A percentile compares a stretch with the other conserved stretches of the same genome.
Conservation (phyloP, 805 yeast genomes). For the Saccharomyces kudriavzevii region DNA sequence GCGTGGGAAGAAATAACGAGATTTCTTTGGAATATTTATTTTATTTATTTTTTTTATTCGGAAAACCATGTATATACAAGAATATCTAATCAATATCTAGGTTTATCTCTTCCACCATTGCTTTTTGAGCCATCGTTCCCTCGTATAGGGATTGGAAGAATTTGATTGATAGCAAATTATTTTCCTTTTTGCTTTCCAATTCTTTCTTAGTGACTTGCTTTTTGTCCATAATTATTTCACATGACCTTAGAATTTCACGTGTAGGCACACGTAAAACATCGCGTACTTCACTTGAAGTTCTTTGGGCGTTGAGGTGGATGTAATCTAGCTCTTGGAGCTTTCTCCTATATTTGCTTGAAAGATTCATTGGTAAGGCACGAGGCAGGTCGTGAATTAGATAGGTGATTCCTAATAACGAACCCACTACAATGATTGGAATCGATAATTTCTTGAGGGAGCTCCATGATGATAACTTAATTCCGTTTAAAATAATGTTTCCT, state of each 20-base stretch:
- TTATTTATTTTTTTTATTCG: neutral
- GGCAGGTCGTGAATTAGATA: slow-evolving; percentile 78
- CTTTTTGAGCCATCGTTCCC: slow-evolving; percentile 16
- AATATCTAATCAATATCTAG: slow-evolving; percentile 24
- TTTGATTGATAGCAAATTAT: slow-evolving; percentile 20
- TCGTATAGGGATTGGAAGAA: slow-evolving; percentile 21
- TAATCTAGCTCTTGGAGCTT: slow-evolving; percentile 66
- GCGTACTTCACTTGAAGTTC: slow-evolving; percentile 76
- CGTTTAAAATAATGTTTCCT: slow-evolving; percentile 30
- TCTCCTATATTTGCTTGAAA: slow-evolving; percentile 59
- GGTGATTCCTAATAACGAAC: slow-evolving; percentile 45
- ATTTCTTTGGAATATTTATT: neutral
- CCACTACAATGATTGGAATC: slow-evolving; percentile 45
- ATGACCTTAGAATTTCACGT: slow-evolving; percentile 51
- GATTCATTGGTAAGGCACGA: slow-evolving; percentile 76
- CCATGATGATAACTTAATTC: slow-evolving; percentile 33
- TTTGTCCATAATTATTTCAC: slow-evolving; percentile 23
- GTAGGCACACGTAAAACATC: slow-evolving; percentile 75
- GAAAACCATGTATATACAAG: neutral
- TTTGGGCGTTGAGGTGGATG: slow-evolving; percentile 63
- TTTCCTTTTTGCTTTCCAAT: slow-evolving; percentile 19
- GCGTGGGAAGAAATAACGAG: neutral
- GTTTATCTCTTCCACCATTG: slow-evolving; percentile 19
- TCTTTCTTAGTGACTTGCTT: slow-evolving; percentile 20
- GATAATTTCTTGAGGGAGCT: slow-evolving; percentile 38